Evolutionary conservation across 2,329 filamentous ascomycete species (phyloP).

Genomic region (Xylaria multiplex): DNA sequence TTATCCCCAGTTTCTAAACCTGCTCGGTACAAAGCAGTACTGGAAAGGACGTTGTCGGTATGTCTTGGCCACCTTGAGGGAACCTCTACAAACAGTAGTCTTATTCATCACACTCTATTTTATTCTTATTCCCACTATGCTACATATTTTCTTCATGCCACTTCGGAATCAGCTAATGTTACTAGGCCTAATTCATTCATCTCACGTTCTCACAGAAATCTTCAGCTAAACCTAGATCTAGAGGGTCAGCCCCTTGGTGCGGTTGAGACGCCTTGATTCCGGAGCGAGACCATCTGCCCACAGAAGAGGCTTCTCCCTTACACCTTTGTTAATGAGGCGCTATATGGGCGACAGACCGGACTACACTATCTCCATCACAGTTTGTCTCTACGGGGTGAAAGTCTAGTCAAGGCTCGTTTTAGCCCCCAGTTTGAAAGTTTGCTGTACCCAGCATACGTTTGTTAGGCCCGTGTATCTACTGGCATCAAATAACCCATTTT

Average conservation of each 20-base stretch:
- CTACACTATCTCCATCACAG: background rate
- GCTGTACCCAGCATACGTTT: background rate
- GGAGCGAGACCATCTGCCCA: background rate
- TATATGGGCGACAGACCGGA: background rate
- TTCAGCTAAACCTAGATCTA: too few relatives aligned
- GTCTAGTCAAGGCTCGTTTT: background rate
- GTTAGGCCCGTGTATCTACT: background rate
- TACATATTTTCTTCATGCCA: background rate
- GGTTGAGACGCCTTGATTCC: background rate
- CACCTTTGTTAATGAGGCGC: background rate
- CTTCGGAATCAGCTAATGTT: too few relatives aligned
- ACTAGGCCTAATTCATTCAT: background rate
- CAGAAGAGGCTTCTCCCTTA: background rate
- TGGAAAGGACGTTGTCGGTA: background rate
- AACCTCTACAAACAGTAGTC: background rate
- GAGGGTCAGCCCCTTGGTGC: background rate
- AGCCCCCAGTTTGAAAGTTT: constrained; percentile 1
- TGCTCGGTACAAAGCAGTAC: background rate
- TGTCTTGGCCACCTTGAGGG: background rate
- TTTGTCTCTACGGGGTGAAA: background rate
- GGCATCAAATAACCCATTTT: background rate
- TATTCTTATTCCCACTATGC: background rate
- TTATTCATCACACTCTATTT: background rate
- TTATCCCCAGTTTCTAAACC: background rate
- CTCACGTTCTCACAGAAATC: background rate